Conservation (phyloP, 1,284 basidiomycete species). For the Trichosporon faecale region DNA sequence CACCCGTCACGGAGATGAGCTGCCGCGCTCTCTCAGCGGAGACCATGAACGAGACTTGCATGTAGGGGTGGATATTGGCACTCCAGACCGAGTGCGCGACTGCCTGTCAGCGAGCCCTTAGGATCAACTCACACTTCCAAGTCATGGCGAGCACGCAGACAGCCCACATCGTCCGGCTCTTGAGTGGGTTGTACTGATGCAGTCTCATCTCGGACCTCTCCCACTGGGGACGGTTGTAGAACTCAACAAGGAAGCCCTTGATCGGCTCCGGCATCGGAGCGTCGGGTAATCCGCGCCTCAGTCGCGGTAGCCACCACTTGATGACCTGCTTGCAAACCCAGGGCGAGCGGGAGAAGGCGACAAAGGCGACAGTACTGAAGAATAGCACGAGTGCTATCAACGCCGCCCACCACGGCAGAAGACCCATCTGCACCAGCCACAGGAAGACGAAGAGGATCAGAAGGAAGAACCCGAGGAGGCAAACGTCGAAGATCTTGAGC, state of each 20-base stretch:
- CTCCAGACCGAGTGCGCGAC: conserved; percentile 45
- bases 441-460: conserved; percentile 51
- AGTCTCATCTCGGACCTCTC: not conserved
- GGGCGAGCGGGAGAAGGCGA: conserved; percentile 37
- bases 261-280: conserved; percentile 47
- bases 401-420: conserved; percentile 39
- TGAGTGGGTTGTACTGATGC: not conserved
- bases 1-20: conserved; percentile 48
- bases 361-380: conserved; percentile 46
- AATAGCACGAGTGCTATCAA: conserved; percentile 51
- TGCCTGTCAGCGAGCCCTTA: conserved; percentile 33
- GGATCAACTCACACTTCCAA: conserved; percentile 46
- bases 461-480: conserved; percentile 47
- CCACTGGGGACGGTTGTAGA: not conserved
- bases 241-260: not conserved
- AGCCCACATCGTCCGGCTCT: conserved; percentile 14
- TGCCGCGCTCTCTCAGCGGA: conserved; percentile 48
- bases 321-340: not conserved
- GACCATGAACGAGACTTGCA: conserved; percentile 48
- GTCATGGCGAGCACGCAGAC: conserved; percentile 48
- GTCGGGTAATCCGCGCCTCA: conserved; percentile 44
- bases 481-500: conserved; percentile 45
- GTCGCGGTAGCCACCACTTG: conserved; percentile 5
- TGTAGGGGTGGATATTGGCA: conserved; percentile 46
- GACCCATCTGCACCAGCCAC: conserved; percentile 42